Evolutionary conservation across 345 rosid species (phyloP), one percentile per base, ranked within the genome.

Genomic region (Salix viminalis): DNA sequence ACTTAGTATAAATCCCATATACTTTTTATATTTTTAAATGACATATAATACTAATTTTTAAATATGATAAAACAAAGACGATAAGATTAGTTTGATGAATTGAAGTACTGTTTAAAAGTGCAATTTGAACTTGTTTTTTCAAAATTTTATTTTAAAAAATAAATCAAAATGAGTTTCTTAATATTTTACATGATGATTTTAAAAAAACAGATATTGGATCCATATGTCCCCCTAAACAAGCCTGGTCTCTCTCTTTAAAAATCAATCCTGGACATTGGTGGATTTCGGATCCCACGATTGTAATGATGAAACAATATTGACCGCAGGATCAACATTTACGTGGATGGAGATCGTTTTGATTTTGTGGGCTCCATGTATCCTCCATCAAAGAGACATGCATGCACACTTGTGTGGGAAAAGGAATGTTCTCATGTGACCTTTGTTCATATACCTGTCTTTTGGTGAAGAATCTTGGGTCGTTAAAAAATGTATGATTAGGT

Each of bases 281-380:
- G n/a, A 7, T 15, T 1, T 36, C 50, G 5, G 36, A 32, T 66
- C 24, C 62, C 18, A 11, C 56, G 24, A 19, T 18, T 7, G 14
- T 15, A 24, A 58, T 1, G 5, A 18, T 58, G 4, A 62, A 13
- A 21, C 4, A 44, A 46, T 69, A 13, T 24, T 69, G 37, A 15
- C 67, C 80, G 72, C 54, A 9, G 0, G 79, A 81, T 78, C 52
- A 65, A 5, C 23, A 9, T 37, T 26, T 9, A 69, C 76, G 78
- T 71, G 65, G 39, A 52, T 4, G 65, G 65, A 46, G 4, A 21
- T 21, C 9, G 6, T 5, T 34, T 46, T 36, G 73, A 67, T 54
- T 28, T 61, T 16, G 37, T 64, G 79, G 34, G 72, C 21, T 74
- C 64, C 16, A 62, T 18, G 2, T 16, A 44, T 60, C 30, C 23